Conservation (phyloP, 2,329 filamentous ascomycete species). For the Stachybotrys chartarum region DNA sequence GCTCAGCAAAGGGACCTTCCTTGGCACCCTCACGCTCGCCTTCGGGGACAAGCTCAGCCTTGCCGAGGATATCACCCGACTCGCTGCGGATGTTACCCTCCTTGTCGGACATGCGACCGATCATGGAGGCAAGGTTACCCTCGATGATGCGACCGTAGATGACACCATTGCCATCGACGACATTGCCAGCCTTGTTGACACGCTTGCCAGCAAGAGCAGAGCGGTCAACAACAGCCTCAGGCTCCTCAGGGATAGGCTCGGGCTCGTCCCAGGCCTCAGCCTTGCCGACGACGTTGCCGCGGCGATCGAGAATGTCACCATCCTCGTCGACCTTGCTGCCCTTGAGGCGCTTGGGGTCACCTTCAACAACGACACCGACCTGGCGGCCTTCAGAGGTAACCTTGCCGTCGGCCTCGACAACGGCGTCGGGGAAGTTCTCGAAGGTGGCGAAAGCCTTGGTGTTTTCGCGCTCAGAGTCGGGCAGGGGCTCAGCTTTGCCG, state of each 20-base stretch:
- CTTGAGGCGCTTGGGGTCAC: constrained; percentile 55
- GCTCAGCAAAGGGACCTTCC: constrained; percentile 64
- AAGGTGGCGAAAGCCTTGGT: constrained; percentile 42
- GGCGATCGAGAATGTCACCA: constrained; percentile 60
- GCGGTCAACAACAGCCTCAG: constrained; percentile 50
- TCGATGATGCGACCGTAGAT: constrained; percentile 61
- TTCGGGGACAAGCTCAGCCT: constrained; percentile 60
- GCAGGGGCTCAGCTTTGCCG: constrained; percentile 55
- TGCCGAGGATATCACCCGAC: constrained; percentile 62
- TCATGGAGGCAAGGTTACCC: constrained; percentile 55
- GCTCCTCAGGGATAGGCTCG: constrained; percentile 38
- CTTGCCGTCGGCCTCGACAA: constrained; percentile 45
- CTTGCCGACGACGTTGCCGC: constrained; percentile 59
- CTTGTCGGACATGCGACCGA: constrained; percentile 64
- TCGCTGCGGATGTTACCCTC: constrained; percentile 67
- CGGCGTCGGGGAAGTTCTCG: constrained; percentile 49
- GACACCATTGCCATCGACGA: constrained; percentile 45
- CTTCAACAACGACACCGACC: constrained; percentile 56
- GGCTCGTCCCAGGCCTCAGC: constrained; percentile 60
- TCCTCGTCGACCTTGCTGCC: constrained; percentile 62
- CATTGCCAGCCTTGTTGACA: constrained; percentile 63
- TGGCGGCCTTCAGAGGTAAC: constrained; percentile 44
- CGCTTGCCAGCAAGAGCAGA: constrained; percentile 61
- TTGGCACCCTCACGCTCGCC: constrained; percentile 55
- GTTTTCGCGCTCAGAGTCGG: constrained; percentile 44